Base-by-base conservation (phyloP, 2,329 filamentous ascomycete species). In the Aureobasidium sp. region DNA sequence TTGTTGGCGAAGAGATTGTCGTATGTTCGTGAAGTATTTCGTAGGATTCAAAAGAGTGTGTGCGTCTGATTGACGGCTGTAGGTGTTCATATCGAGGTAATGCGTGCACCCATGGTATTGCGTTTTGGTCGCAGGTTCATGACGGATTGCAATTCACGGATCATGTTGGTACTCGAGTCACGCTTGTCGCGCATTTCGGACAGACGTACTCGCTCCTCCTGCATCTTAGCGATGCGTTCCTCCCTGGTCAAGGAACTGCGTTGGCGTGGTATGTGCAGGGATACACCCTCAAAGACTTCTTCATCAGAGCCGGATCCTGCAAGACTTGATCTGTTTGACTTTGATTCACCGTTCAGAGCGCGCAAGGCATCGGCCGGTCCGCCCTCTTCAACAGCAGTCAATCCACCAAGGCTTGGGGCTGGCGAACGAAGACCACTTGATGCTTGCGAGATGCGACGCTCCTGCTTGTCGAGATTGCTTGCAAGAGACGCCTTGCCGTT, bases 241-340 rank as follows among this genome's bases (percentile, higher is more conserved):
- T 96, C 92, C 69, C 93, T 81, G 1, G 89, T 90, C 66, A 97
- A 78, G 59, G 82, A 80, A 68, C 85, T 88, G 66, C 87, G 82
- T 63, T 88, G 85, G 44, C 87, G 81, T 40, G 77, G 78, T 7
- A 85, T 79, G 2, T 88, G 88, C 62, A 90, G 79, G 1, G 92
- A 91, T 40, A 97, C 85, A 0, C 92, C 94, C 75, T 99, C 94
- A 65, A 96, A 97, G 0, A 99, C 84, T 70, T 96, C 89, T 61
- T 85, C 82, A 57, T 90, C 87, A 1, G 65, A 66, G 2, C 65
- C 64, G 5, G 66, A 65, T 5, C 37, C 59, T 44, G 82, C 82
- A 35, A 79, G 76, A 62, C 78, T 81, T 17, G 77, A 77, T 53
- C 76, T 70, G 45, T 76, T 64, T 66, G 73, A 66, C 68, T 72